These are phyloP conservation scores for Aristolochia californica DNA, from an alignment of 164 flowering plant genomes.

Conservation along the genomic window DNA sequence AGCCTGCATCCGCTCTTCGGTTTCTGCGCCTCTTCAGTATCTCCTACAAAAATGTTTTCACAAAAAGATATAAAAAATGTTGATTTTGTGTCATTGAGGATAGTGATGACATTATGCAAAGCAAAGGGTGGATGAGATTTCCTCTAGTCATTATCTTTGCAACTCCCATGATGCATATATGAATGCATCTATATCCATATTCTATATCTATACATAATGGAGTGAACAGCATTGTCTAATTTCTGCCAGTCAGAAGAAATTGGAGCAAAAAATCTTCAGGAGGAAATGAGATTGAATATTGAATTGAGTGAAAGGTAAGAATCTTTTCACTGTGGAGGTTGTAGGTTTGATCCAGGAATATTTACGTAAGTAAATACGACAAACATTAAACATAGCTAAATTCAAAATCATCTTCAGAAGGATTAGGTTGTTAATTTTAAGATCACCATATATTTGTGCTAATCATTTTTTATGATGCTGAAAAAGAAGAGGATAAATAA, in stretches of 20 bases:
- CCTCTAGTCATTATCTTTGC: neutral
- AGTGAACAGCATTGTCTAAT: no score
- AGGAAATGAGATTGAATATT: no score
- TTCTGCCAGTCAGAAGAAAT: no score
- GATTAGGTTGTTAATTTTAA: neutral
- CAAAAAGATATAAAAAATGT: neutral
- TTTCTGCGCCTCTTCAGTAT: conserved; percentile 36
- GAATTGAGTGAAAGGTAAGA: no score
- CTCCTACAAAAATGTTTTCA: conserved; percentile 24
- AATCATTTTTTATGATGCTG: neutral
- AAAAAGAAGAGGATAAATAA: neutral
- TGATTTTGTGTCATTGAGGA: neutral
- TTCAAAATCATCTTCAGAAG: neutral
- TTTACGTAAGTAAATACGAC: neutral
- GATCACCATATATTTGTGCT: neutral
- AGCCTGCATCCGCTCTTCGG: conserved; percentile 37
- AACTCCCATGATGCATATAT: neutral
- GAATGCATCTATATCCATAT: neutral
- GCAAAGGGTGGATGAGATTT: neutral
- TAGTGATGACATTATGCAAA: neutral
- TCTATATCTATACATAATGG: no score
- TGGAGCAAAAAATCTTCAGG: no score
- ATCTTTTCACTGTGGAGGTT: no score
- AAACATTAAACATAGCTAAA: neutral
- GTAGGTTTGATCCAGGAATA: no score